phyloP scores from a whole-genome alignment of 2,329 filamentous ascomycete species.

The Waltergamsia citrina region DNA sequence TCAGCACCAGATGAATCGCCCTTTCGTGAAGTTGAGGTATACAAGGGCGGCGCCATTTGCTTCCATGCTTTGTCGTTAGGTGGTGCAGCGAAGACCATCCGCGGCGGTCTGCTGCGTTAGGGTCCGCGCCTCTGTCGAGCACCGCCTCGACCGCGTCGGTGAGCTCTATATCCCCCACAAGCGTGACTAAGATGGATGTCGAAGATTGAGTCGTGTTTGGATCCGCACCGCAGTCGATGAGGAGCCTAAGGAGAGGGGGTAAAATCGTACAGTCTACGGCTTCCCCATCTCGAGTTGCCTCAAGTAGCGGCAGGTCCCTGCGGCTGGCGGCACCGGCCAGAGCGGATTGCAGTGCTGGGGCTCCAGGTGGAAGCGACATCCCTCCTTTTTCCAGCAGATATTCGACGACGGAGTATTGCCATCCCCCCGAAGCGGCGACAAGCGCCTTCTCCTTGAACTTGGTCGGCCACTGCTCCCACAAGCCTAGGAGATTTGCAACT shows the following conservation, averaged over 20 bases:
- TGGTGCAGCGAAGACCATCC: constrained; percentile 12
- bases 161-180: constrained; percentile 5
- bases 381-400: not conserved
- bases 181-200: constrained; percentile 4
- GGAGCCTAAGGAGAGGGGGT: constrained; percentile 8
- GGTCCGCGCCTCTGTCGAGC: constrained; percentile 14
- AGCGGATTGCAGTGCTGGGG: too few relatives aligned
- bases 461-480: not conserved
- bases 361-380: too few relatives aligned
- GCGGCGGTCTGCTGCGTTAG: constrained; percentile 6
- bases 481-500: not conserved
- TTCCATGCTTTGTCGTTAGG: constrained; percentile 6
- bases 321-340: not conserved
- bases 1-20: constrained; percentile 10
- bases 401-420: not conserved
- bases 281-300: not conserved
- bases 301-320: not conserved
- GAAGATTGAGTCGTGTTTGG: constrained; percentile 4
- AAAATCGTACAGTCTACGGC: constrained; percentile 8
- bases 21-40: constrained; percentile 1
- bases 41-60: not conserved
- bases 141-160: constrained; percentile 11
- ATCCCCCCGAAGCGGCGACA: not conserved
- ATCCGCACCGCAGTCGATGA: constrained; percentile 12
- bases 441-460: not conserved